A percentile compares a stretch with the other conserved stretches of the same genome.
phyloP scores from a whole-genome alignment of 2,329 filamentous ascomycete species.

The Zalaria obscura region DNA sequence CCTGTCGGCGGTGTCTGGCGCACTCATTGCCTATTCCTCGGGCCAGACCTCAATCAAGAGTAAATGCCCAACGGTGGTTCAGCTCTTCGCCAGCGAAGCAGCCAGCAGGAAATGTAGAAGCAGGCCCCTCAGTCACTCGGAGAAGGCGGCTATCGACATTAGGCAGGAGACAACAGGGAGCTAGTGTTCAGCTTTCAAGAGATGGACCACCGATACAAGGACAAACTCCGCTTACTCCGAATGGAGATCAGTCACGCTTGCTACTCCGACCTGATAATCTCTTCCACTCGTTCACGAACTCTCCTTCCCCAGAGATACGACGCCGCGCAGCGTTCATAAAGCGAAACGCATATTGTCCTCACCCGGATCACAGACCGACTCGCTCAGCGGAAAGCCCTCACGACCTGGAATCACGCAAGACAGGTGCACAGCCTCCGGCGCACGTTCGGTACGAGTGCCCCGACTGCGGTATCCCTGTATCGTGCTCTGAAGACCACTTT shows the following conservation, averaged over 20 bases:
- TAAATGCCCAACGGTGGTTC: background rate
- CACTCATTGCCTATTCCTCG: background rate
- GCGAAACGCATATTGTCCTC: slow-evolving; percentile 85
- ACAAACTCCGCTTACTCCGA: background rate
- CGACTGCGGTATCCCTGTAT: slow-evolving; percentile 86
- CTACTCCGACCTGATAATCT: slow-evolving; percentile 63
- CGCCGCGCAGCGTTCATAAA: slow-evolving; percentile 80
- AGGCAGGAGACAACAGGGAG: background rate
- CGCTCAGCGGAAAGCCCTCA: slow-evolving; percentile 50
- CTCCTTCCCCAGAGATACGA: slow-evolving; percentile 77
- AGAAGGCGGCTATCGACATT: background rate
- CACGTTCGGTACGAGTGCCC: slow-evolving; percentile 92
- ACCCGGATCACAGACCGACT: slow-evolving; percentile 71
- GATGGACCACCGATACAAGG: background rate
- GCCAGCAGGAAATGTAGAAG: background rate
- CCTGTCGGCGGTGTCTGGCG: slow-evolving; percentile 2
- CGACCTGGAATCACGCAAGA: slow-evolving; percentile 49
- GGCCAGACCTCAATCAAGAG: background rate
- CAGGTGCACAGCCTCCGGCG: slow-evolving; percentile 49
- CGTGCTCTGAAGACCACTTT: slow-evolving; percentile 91
- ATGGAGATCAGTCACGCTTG: slow-evolving; percentile 14
- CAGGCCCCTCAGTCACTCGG: background rate
- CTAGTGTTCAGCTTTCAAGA: background rate
- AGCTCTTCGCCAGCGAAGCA: background rate
- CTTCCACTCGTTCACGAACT: slow-evolving; percentile 83